A percentile compares a stretch with the other conserved stretches of the same genome.
Conservation (phyloP, 768 basidiomycete genomes). For the Auricularia auricula-judae region DNA sequence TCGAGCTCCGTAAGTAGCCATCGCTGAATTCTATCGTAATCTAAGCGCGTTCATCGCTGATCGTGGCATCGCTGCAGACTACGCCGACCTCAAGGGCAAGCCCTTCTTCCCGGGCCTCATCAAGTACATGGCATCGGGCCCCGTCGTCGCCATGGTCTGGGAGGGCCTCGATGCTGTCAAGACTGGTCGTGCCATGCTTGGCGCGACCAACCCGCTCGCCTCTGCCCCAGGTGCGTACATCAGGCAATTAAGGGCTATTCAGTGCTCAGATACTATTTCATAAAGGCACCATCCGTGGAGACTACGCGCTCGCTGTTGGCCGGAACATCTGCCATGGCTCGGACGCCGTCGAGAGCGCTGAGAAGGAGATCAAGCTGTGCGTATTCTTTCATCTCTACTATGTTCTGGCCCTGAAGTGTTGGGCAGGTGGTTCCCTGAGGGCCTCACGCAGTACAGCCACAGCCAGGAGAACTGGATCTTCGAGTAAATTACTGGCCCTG, state of each 20-base stretch:
- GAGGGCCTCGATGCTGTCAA: conserved; percentile 90
- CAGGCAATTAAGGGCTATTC: not conserved
- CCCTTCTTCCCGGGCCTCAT: conserved; percentile 93
- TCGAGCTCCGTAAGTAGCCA: conserved; percentile 65
- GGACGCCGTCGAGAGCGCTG: conserved; percentile 76
- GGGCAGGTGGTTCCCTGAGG: conserved; percentile 85
- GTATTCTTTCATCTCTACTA: conserved; percentile 19
- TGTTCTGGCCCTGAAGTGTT: conserved; percentile 5
- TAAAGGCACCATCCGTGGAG: conserved; percentile 87
- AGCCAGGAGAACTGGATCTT: conserved; percentile 64
- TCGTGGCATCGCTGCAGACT: conserved; percentile 45
- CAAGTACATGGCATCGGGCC: conserved; percentile 93
- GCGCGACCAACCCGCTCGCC: conserved; percentile 90
- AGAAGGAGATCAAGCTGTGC: conserved; percentile 91
- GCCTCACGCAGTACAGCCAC: conserved; percentile 58
- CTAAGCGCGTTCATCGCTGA: not conserved
- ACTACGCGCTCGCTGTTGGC: conserved; percentile 88
- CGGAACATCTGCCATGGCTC: conserved; percentile 93
- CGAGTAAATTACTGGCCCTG: conserved; percentile 32
- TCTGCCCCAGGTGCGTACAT: conserved; percentile 35
- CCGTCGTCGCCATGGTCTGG: conserved; percentile 94
- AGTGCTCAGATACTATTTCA: not conserved
- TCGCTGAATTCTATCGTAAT: not conserved
- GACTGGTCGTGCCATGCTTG: conserved; percentile 93
- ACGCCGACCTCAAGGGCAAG: conserved; percentile 90